These are phyloP conservation scores for Beverwykella pulmonaria DNA, from an alignment of 495 filamentous ascomycete genomes.

Conservation along the genomic window DNA sequence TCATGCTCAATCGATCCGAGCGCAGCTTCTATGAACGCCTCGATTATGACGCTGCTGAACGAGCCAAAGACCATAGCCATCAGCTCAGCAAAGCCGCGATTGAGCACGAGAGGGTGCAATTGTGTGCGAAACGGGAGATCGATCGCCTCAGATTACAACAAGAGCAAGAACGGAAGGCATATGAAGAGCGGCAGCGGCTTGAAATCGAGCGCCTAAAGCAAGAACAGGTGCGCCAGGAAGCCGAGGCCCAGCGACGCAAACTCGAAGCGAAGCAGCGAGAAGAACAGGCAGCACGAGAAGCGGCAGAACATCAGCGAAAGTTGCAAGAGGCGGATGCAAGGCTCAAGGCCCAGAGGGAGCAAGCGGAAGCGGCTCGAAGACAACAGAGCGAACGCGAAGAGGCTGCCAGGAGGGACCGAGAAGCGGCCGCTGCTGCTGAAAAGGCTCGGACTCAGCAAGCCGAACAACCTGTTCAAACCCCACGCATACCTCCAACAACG, in stretches of 20 bases:
- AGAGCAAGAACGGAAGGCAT: conserved; percentile 32
- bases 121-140: conserved; percentile 54
- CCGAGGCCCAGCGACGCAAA: conserved; percentile 10
- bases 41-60: conserved; percentile 19
- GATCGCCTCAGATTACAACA: conserved; percentile 16
- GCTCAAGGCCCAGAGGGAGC: conserved; percentile 27
- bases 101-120: conserved; percentile 65
- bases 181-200: conserved; percentile 36
- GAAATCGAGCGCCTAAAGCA: conserved; percentile 32
- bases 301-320: conserved; percentile 15
- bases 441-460: conserved; percentile 25
- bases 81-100: conserved; percentile 64
- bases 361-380: conserved; percentile 30
- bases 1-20: conserved; percentile 38
- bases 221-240: conserved; percentile 22
- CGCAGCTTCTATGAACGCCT: conserved; percentile 23
- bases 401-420: conserved; percentile 9
- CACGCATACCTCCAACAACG: conserved; percentile 2
- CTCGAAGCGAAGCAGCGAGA: conserved; percentile 18
- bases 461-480: conserved; percentile 16
- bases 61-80: conserved; percentile 52
- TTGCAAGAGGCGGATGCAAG: conserved; percentile 32
- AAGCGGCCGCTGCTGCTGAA: conserved; percentile 35
- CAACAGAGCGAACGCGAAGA: conserved; percentile 8
- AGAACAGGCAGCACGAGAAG: conserved; percentile 19